Conservation (phyloP, 345 rosid species). For the Rhodamnia argentea region DNA sequence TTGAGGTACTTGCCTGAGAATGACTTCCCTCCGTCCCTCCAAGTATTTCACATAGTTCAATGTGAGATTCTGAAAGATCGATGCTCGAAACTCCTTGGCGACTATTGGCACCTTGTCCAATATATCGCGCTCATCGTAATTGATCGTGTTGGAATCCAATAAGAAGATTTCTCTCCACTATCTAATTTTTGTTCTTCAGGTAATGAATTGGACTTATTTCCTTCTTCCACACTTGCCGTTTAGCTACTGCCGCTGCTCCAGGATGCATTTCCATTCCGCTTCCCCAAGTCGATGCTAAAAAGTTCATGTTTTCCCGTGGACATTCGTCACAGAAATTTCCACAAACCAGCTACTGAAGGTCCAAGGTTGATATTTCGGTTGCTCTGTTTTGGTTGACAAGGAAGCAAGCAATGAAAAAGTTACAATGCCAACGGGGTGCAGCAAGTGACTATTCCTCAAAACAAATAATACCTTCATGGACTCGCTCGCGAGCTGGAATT, state of each 20-base stretch:
- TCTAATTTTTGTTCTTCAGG: not conserved
- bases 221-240: not conserved
- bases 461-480: not conserved
- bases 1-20: too few species aligned
- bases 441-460: not conserved
- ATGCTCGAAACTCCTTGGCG: not conserved
- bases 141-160: not conserved
- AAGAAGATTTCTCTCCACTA: not conserved
- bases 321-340: too few species aligned
- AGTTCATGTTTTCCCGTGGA: not conserved
- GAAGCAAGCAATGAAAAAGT: not conserved
- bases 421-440: not conserved
- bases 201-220: not conserved
- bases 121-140: too few species aligned
- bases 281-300: not conserved
- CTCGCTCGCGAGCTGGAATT: too few species aligned
- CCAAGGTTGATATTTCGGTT: not conserved
- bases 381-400: not conserved
- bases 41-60: accelerated
- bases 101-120: not conserved
- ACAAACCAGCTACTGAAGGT: too few species aligned
- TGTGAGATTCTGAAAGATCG: not conserved
- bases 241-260: not conserved
- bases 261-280: not conserved
- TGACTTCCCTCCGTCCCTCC: not conserved